A percentile compares a stretch with the other conserved stretches of the same genome.
Evolutionary conservation across 2,329 filamentous ascomycete species (phyloP).

Genomic region (Talaromyces sp.): DNA sequence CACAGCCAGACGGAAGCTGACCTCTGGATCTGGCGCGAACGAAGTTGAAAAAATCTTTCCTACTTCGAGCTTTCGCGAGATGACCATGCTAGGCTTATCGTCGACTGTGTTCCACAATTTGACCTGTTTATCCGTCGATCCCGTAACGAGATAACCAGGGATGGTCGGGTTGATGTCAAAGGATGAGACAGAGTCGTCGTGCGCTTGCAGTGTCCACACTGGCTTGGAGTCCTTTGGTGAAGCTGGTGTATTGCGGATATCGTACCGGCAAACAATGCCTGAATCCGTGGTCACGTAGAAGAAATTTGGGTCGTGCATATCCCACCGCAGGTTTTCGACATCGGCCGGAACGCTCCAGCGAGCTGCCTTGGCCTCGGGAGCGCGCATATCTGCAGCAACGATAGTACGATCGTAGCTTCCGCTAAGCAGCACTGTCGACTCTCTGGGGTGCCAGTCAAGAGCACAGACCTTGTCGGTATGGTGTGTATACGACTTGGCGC

Average conservation of each 20-base stretch:
- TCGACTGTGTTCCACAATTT: constrained; percentile 92
- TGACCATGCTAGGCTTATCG: constrained; percentile 80
- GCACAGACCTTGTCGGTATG: constrained; percentile 98
- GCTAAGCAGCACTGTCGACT: constrained; percentile 82
- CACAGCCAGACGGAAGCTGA: constrained; percentile 86
- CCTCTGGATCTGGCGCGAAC: constrained; percentile 85
- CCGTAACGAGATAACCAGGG: constrained; percentile 88
- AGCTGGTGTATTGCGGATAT: constrained; percentile 69
- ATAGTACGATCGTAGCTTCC: constrained; percentile 94
- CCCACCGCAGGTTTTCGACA: constrained; percentile 88
- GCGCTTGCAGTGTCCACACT: constrained; percentile 91
- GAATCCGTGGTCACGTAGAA: constrained; percentile 95
- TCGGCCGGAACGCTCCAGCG: constrained; percentile 94
- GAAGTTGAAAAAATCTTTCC: constrained; percentile 89
- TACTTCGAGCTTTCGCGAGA: constrained; percentile 84
- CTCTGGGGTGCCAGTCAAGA: constrained; percentile 82
- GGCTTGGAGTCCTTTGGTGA: constrained; percentile 72
- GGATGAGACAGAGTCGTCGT: constrained; percentile 84
- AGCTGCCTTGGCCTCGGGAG: constrained; percentile 73
- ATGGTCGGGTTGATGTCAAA: constrained; percentile 90
- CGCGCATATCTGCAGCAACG: constrained; percentile 93
- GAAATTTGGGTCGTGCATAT: constrained; percentile 85
- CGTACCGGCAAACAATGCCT: constrained; percentile 88
- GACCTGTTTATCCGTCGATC: constrained; percentile 88
- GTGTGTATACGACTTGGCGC: constrained; percentile 90